A percentile compares a stretch with the other conserved stretches of the same genome.
phyloP scores from a whole-genome alignment of 2,329 filamentous ascomycete genomes.

The Orbilia quercus region DNA sequence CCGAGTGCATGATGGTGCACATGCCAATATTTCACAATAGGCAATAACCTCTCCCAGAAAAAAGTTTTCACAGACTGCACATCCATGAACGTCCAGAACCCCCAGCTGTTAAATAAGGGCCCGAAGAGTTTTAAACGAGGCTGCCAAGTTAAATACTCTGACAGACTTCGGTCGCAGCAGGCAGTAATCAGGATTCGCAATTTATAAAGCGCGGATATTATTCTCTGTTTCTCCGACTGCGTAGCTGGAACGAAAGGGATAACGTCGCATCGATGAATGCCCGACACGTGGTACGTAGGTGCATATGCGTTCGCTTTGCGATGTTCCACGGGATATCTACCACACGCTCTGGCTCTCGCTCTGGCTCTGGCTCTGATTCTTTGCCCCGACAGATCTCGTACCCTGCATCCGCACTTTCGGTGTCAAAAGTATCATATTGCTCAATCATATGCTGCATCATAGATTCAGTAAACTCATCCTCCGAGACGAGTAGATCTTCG shows the following conservation, averaged over 20 bases:
- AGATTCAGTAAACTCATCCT: neutral
- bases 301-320: too few relatives aligned
- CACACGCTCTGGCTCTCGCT: too few relatives aligned
- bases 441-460: neutral
- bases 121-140: neutral
- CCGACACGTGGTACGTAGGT: too few relatives aligned
- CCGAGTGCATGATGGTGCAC: neutral
- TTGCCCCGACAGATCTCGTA: too few relatives aligned
- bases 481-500: neutral
- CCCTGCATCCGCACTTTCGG: too few relatives aligned
- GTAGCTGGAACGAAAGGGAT: constrained; percentile 1
- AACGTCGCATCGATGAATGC: too few relatives aligned
- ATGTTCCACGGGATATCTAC: too few relatives aligned
- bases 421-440: neutral
- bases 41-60: neutral
- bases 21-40: neutral
- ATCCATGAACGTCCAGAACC: constrained; percentile 8
- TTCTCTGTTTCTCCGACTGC: constrained; percentile 6
- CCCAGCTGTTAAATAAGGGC: neutral
- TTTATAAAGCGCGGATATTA: constrained; percentile 7
- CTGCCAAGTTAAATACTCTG: neutral
- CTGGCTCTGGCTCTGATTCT: too few relatives aligned
- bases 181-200: neutral
- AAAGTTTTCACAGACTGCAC: neutral
- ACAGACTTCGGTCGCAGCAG: neutral